Base-by-base conservation (phyloP, 2,329 filamentous ascomycete species). In the Pleurostoma richardsiae region DNA sequence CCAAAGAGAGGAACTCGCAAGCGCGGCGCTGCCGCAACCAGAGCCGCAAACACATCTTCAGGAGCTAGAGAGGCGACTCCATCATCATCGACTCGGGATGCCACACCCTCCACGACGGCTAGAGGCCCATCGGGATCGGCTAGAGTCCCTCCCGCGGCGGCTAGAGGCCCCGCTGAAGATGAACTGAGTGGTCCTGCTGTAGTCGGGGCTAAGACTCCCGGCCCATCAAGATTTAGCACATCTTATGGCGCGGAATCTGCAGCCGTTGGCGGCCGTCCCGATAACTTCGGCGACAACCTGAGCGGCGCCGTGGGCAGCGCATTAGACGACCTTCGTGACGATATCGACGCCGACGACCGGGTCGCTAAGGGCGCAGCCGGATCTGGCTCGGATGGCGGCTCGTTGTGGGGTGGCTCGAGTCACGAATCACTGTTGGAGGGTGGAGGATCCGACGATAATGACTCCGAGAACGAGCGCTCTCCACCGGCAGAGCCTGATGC, bases 161-260 rank as follows among this genome's bases (percentile, higher is more conserved):
- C 19, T 19, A 19, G 19, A 19, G 19, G 19, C 19, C 19, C 19
- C 19, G 19, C 19, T 19, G 19, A 19, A 19, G 19, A 19, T 19
- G 19, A 19, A 19, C 19, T 19, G 19, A 19, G 19, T 19, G 19
- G 19, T 19, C 19, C 19, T 19, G 19, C 19, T 19, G 19, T 19
- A 19, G 19, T 19, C 19, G 19, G 19, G 19, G 19, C 19, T 19
- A 19, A 19, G 38, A 44, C 50, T 6, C 44, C 51, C 0, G 42
- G 57, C 5, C 52, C 53, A 1, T 41, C 54, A 43, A 62, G 54
- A 43, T 55, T 57, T 50, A 62, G 58, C 50, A 56, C 51, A 6
- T 57, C 57, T 0, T 62, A 62, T 38, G 60, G 60, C 19, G 19
- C 19, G 19, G 19, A 19, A 19, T 19, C 19, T 19, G 19, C 19